Conservation (phyloP, 2,329 filamentous ascomycete species). For the Hypoxylon sp. region DNA sequence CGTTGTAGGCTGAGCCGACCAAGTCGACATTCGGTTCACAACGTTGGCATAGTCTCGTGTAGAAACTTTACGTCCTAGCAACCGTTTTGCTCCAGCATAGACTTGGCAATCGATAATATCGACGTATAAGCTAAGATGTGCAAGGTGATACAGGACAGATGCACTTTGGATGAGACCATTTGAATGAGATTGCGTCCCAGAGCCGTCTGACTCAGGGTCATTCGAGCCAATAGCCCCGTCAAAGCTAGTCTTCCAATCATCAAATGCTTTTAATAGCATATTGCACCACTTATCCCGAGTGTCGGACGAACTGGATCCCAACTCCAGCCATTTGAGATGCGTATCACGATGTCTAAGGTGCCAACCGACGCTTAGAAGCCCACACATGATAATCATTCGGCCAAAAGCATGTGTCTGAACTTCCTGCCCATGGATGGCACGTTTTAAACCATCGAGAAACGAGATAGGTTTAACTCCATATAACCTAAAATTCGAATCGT, state of each 20-base stretch:
- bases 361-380: slow-evolving; percentile 91
- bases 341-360: slow-evolving; percentile 90
- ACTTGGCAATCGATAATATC: slow-evolving; percentile 93
- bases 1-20: slow-evolving; percentile 82
- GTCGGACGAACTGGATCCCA: slow-evolving; percentile 72
- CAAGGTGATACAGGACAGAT: slow-evolving; percentile 86
- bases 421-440: slow-evolving; percentile 83
- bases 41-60: slow-evolving; percentile 81
- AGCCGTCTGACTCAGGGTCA: slow-evolving; percentile 56
- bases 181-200: slow-evolving; percentile 67
- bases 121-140: slow-evolving; percentile 90
- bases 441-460: slow-evolving; percentile 88
- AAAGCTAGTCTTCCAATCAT: slow-evolving; percentile 89
- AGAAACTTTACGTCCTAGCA: slow-evolving; percentile 85
- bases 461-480: slow-evolving; percentile 84
- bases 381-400: slow-evolving; percentile 90
- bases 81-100: slow-evolving; percentile 82
- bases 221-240: slow-evolving; percentile 73
- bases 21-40: slow-evolving; percentile 81
- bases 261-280: slow-evolving; percentile 83
- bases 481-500: slow-evolving; percentile 82
- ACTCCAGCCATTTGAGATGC: slow-evolving; percentile 84
- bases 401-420: slow-evolving; percentile 91
- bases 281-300: slow-evolving; percentile 83
- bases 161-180: slow-evolving; percentile 81